These are phyloP conservation scores for Aspergillus olivimuriae DNA, from an alignment of 495 filamentous ascomycete species.

Conservation along the genomic window DNA sequence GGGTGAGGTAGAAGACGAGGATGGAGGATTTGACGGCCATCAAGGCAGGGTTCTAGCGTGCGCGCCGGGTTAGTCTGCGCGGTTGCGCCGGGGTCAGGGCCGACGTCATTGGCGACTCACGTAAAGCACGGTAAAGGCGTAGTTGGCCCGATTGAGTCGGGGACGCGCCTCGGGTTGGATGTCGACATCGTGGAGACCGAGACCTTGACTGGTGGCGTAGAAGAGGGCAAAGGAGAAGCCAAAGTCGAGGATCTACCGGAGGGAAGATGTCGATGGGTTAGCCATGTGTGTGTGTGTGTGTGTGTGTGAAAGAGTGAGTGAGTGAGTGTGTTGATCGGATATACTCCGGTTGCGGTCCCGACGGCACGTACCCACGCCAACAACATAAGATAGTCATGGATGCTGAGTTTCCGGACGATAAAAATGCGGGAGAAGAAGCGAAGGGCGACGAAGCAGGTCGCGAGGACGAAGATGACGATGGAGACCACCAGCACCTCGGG, in stretches of 20 bases:
- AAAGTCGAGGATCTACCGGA: slow-evolving; percentile 57
- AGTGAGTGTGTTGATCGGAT: too few relatives aligned
- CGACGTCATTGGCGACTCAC: slow-evolving; percentile 48
- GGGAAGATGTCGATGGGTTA: too few relatives aligned
- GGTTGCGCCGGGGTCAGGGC: background rate
- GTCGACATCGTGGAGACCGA: slow-evolving; percentile 68
- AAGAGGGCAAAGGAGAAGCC: slow-evolving; percentile 72
- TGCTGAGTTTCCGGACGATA: slow-evolving; percentile 61
- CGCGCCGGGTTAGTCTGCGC: background rate
- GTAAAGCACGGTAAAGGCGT: slow-evolving; percentile 79
- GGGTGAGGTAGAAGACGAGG: slow-evolving; percentile 75
- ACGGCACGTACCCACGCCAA: slow-evolving; percentile 64
- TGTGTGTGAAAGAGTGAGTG: too few relatives aligned
- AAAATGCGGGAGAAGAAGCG: slow-evolving; percentile 65
- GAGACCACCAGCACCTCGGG: slow-evolving; percentile 70
- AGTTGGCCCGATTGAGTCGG: slow-evolving; percentile 60
- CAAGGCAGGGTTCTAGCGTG: slow-evolving; percentile 76
- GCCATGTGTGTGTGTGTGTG: too few relatives aligned
- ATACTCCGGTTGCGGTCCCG: background rate
- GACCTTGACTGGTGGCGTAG: slow-evolving; percentile 60
- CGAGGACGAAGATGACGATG: slow-evolving; percentile 56
- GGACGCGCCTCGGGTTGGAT: slow-evolving; percentile 42
- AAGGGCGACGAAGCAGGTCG: slow-evolving; percentile 64
- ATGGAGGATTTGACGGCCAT: slow-evolving; percentile 79
- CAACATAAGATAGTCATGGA: slow-evolving; percentile 81